Evolutionary conservation across 495 filamentous ascomycete genomes (phyloP).

Genomic region (Neurospora sp.): DNA sequence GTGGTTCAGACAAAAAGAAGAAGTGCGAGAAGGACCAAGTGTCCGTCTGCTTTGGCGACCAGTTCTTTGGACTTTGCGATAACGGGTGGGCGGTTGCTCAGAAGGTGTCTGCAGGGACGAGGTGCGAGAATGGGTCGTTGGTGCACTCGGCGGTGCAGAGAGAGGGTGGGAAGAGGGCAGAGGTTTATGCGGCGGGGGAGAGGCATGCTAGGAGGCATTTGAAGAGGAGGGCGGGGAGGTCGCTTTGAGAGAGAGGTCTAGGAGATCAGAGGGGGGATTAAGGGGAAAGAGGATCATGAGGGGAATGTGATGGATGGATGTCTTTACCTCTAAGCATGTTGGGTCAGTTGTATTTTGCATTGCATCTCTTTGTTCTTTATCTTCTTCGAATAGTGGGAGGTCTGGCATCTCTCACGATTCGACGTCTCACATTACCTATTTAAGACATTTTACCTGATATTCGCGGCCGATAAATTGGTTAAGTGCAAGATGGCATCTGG

Average conservation of each 20-base stretch:
- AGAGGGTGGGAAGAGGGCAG: background rate
- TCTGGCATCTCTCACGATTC: background rate
- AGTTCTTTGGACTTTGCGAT: conserved; percentile 11
- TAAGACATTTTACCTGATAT: background rate
- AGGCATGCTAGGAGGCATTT: background rate
- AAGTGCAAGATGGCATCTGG: background rate
- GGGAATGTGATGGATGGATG: background rate
- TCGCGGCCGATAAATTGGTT: background rate
- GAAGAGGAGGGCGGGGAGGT: background rate
- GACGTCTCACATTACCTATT: too few relatives aligned
- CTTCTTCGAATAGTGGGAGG: background rate
- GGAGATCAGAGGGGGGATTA: too few relatives aligned
- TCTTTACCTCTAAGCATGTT: background rate
- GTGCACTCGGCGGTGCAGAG: background rate
- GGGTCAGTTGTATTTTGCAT: background rate
- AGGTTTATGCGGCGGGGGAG: background rate
- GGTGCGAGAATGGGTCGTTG: conserved; percentile 1
- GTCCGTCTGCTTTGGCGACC: background rate
- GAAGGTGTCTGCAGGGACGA: conserved; percentile 7
- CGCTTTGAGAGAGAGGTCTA: too few relatives aligned
- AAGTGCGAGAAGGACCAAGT: background rate
- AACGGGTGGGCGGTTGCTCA: conserved; percentile 7
- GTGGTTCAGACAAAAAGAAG: background rate
- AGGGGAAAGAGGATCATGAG: background rate
- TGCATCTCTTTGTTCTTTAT: background rate